These are phyloP conservation scores for Pelargonium cotyledonis DNA, from an alignment of 441 rosid genomes.

Conservation along the genomic window DNA sequence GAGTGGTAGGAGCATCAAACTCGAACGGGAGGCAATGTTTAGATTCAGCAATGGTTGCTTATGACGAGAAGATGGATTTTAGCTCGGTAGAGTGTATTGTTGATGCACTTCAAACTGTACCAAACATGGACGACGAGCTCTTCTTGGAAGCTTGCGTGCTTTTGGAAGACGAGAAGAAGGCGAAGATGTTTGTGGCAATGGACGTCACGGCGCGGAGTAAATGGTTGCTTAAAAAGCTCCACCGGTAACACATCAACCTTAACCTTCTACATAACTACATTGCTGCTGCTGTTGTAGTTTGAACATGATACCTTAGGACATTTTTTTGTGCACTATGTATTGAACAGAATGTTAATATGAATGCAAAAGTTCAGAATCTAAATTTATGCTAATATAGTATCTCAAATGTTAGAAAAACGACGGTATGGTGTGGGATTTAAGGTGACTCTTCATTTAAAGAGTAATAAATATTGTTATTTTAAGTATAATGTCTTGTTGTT, in stretches of 20 bases:
- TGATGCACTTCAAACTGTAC: slow-evolving; percentile 44
- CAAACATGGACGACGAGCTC: slow-evolving; percentile 43
- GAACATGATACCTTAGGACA: neutral
- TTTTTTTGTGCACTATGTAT: neutral
- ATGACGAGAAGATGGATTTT: slow-evolving; percentile 15
- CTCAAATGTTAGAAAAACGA: no score
- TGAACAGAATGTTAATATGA: neutral
- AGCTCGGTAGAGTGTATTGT: slow-evolving; percentile 39
- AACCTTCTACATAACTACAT: neutral
- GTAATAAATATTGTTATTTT: no score
- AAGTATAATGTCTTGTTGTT: no score
- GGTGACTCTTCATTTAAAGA: no score
- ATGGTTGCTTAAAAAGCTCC: slow-evolving; percentile 41
- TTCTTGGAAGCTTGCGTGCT: slow-evolving; percentile 49
- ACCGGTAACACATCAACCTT: slow-evolving; percentile 10
- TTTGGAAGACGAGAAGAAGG: slow-evolving; percentile 41
- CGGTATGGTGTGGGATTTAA: no score
- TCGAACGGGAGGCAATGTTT: slow-evolving; percentile 4
- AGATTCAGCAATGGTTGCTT: neutral
- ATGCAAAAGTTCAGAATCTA: neutral
- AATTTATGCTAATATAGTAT: no score
- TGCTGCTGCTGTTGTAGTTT: neutral
- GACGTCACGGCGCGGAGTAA: slow-evolving; percentile 31
- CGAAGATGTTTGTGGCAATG: slow-evolving; percentile 39
- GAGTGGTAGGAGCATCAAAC: neutral